phyloP scores from a whole-genome alignment of 768 basidiomycete genomes.

The Serendipita sp. region DNA sequence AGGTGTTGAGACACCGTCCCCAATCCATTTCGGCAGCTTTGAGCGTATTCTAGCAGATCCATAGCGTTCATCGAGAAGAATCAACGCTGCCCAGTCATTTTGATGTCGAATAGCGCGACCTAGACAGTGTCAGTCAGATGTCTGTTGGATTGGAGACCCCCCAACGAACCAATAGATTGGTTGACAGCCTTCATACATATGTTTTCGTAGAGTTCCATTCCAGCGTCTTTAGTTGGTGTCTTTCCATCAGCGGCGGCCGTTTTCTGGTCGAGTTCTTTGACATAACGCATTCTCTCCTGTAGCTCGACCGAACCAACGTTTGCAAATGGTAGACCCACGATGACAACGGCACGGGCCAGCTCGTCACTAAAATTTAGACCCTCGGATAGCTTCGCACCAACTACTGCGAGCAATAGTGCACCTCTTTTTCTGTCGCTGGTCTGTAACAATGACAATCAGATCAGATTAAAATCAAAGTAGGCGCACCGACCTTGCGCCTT shows the following conservation, averaged over 20 bases:
- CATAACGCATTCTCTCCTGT: constrained; percentile 81
- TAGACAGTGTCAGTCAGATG: constrained; percentile 17
- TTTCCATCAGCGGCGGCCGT: constrained; percentile 14
- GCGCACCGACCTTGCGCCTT: constrained; percentile 9
- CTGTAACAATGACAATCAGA: not conserved
- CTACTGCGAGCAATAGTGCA: constrained; percentile 81
- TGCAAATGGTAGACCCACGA: constrained; percentile 85
- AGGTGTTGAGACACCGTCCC: constrained; percentile 37
- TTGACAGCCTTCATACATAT: constrained; percentile 92
- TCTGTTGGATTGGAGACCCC: not conserved
- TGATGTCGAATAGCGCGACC: constrained; percentile 87
- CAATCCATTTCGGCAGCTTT: constrained; percentile 91
- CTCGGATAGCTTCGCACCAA: constrained; percentile 95
- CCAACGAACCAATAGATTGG: constrained; percentile 74
- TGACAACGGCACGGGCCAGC: constrained; percentile 69
- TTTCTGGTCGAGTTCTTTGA: constrained; percentile 41
- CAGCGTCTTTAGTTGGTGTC: constrained; percentile 45
- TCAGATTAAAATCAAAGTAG: constrained; percentile 8
- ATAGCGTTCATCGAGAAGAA: constrained; percentile 79
- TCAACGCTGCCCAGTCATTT: constrained; percentile 79
- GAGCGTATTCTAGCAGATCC: constrained; percentile 43
- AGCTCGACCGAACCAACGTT: constrained; percentile 85
- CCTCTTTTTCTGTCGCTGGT: constrained; percentile 25
- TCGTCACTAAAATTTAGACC: constrained; percentile 62
- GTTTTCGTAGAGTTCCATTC: constrained; percentile 74